These are phyloP conservation scores for Taiwanofungus camphoratus DNA, from an alignment of 1,284 basidiomycete species.

Conservation along the genomic window DNA sequence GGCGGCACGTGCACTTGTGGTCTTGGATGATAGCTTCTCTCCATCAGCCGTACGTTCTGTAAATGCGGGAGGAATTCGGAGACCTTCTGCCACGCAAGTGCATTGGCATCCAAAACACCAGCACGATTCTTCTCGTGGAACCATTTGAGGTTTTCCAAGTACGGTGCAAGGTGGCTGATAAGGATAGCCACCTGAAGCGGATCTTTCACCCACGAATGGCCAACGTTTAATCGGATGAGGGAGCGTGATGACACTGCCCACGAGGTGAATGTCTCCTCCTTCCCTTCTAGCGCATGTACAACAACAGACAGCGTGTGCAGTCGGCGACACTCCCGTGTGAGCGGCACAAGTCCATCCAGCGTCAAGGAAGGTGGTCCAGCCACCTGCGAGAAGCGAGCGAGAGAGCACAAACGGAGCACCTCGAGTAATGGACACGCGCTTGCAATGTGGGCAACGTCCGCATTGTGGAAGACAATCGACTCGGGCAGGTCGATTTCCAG, in stretches of 20 bases:
- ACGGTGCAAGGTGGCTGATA: conserved; percentile 69
- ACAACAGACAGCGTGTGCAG: conserved; percentile 62
- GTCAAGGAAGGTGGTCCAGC: conserved; percentile 40
- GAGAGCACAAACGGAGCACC: conserved; percentile 56
- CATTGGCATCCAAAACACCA: conserved; percentile 59
- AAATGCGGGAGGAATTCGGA: conserved; percentile 63
- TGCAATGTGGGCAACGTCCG: conserved; percentile 53
- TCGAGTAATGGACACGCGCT: conserved; percentile 61
- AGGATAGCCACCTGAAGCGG: conserved; percentile 61
- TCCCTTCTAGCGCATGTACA: conserved; percentile 47
- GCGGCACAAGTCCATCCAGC: conserved; percentile 48
- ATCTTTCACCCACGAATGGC: conserved; percentile 66
- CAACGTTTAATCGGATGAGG: conserved; percentile 60
- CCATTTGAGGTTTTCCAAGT: conserved; percentile 61
- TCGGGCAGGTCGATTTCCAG: conserved; percentile 73
- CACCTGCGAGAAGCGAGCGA: conserved; percentile 53
- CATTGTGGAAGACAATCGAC: conserved; percentile 55
- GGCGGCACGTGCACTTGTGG: conserved; percentile 23
- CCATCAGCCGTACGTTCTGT: conserved; percentile 56
- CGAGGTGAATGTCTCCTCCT: conserved; percentile 39
- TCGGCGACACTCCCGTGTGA: conserved; percentile 51
- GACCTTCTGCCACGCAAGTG: conserved; percentile 61
- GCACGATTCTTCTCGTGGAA: conserved; percentile 71
- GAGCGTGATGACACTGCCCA: conserved; percentile 52
- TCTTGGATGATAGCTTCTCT: conserved; percentile 36